A percentile compares a stretch with the other conserved stretches of the same genome.
Conservation (phyloP, 306 rosid genomes). For the Pyrus bretschneideri region DNA sequence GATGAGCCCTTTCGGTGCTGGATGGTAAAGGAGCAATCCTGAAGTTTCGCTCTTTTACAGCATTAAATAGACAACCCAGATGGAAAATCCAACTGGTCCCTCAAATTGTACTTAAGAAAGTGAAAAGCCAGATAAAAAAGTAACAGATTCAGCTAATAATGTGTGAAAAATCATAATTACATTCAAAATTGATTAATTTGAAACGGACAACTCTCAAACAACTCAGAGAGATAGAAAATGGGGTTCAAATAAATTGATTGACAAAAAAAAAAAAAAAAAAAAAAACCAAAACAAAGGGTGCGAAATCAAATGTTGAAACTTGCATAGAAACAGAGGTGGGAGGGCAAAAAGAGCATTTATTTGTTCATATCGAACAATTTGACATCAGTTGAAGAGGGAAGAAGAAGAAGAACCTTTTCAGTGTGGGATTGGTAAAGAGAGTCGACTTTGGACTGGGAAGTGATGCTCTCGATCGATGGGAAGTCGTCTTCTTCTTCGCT, state of each 20-base stretch:
- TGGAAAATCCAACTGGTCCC: not conserved
- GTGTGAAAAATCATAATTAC: not conserved
- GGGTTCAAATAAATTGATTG: not conserved
- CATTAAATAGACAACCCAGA: not conserved
- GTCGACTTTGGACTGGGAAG: conserved; percentile 85
- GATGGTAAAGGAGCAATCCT: not conserved
- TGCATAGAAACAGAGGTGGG: not conserved
- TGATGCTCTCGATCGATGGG: conserved; percentile 78
- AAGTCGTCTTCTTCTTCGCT: conserved; percentile 97
- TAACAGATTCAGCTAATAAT: not conserved
- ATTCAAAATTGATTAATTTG: not conserved
- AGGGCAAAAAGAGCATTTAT: not conserved
- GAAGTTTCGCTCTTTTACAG: not conserved
- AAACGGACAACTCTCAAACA: not conserved
- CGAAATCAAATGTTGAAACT: not conserved
- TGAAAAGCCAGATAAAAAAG: not conserved
- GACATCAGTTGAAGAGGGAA: not conserved
- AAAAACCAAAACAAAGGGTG: not conserved
- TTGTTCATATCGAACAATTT: not conserved
- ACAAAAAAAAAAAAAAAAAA: not conserved
- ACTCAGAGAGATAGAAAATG: not conserved
- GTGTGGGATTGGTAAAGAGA: conserved; percentile 86
- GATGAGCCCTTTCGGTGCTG: not conserved
- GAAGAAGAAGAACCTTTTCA: conserved; percentile 56
- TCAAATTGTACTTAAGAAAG: not conserved